These are phyloP conservation scores for Platismatia glauca DNA, from an alignment of 495 filamentous ascomycete genomes.

Conservation along the genomic window DNA sequence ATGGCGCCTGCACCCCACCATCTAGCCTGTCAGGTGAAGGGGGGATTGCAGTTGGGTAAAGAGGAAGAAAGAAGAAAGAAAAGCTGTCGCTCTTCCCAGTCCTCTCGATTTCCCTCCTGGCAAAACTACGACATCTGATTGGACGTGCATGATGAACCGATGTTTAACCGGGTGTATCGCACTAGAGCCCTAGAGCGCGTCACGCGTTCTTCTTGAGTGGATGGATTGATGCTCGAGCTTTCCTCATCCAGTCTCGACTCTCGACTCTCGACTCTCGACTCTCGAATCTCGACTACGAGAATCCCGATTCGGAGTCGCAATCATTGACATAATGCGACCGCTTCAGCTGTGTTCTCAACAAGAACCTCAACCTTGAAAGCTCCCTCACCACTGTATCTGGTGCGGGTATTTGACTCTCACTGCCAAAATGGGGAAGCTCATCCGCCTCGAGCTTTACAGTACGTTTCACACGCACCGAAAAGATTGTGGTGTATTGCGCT, in stretches of 20 bases:
- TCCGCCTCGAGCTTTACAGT: slow-evolving; percentile 92
- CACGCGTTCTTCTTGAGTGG: background rate
- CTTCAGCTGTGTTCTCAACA: background rate
- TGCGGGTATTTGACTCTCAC: background rate
- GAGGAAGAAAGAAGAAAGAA: background rate
- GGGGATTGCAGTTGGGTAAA: background rate
- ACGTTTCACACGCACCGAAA: slow-evolving; percentile 18
- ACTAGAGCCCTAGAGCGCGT: background rate
- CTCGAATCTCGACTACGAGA: background rate
- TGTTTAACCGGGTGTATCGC: background rate
- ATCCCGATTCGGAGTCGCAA: background rate
- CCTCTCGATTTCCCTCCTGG: background rate
- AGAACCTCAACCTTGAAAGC: background rate
- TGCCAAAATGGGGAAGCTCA: slow-evolving; percentile 71
- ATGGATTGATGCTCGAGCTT: no score
- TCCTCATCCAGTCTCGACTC: no score
- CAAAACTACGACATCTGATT: background rate
- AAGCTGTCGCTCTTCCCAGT: background rate
- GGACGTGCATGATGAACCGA: background rate
- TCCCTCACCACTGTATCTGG: background rate
- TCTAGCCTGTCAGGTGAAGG: slow-evolving; percentile 5
- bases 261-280: no score
- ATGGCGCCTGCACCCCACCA: slow-evolving; percentile 6
- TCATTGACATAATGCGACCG: background rate
- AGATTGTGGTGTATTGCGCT: slow-evolving; percentile 19